Conservation (phyloP, 106 monocot genomes). For the Narthecium ossifragum region DNA sequence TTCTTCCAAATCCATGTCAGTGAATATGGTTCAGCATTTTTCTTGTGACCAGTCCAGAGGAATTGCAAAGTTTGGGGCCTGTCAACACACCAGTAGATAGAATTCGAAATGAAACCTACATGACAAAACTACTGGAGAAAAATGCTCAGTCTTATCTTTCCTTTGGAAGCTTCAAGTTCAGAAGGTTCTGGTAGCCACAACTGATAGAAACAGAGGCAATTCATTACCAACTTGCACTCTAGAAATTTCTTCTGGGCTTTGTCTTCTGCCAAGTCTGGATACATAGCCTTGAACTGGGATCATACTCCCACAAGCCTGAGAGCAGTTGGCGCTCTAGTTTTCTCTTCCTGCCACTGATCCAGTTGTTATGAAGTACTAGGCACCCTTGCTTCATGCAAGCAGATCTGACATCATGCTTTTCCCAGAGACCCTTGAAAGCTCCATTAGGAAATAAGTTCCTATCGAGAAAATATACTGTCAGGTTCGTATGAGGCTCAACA, state of each 20-base stretch:
- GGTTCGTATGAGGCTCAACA: slow-evolving; percentile 58
- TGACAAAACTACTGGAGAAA: no score
- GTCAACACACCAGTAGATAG: no score
- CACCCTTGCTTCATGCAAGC: slow-evolving; percentile 57
- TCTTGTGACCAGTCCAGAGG: no score
- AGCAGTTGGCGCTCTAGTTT: slow-evolving; percentile 72
- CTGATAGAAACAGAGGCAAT: no score
- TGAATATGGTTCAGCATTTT: no score
- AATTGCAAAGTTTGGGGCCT: no score
- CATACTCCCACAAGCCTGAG: slow-evolving; percentile 87
- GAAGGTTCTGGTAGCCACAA: no score
- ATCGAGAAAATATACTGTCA: slow-evolving; percentile 67
- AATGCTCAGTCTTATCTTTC: no score
- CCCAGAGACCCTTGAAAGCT: slow-evolving; percentile 79
- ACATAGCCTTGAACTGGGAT: slow-evolving; percentile 65
- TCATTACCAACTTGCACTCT: no score
- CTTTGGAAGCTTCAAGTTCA: no score
- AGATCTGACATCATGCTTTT: slow-evolving; percentile 42
- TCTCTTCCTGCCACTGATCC: slow-evolving; percentile 74
- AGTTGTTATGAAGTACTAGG: slow-evolving; percentile 81
- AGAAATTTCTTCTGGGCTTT: not conserved
- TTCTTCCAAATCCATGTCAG: no score
- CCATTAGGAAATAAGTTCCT: slow-evolving; percentile 81
- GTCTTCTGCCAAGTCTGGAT: slow-evolving; percentile 30
- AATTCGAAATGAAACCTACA: no score